Evolutionary conservation across 75 land plant species (phyloP), one percentile per base, ranked within the genome.

Genomic region (Adiantum capillusveneris): DNA sequence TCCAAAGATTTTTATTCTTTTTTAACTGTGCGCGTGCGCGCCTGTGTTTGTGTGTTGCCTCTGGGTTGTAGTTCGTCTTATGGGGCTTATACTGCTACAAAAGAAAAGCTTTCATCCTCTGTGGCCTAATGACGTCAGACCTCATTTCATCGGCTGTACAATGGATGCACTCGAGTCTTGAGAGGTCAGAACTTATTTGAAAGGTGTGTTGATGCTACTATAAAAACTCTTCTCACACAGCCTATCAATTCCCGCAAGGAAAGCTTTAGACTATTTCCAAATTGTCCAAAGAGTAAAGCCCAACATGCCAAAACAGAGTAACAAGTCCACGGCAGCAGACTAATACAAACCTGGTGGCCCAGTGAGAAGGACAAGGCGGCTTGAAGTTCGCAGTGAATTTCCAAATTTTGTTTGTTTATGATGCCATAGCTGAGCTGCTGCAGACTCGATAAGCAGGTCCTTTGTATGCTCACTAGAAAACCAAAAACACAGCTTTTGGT

Each of bases 391-490:
- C 41, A 73, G 44, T 43, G 58, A 73, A 44, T 53, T 46, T 7
- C 76, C 69, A 62, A 24, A 73, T 12, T 61, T 64, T 14, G 63
- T 42, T 31, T 36, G 69, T 5, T 56, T 51, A 51, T 58, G 71
- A 34, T 66, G 76, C 43, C 65, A 18, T 24, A 73, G 48, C 59
- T 73, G 76, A 59, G 71, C 69, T 31, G 63, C 63, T 43, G 65
- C 63, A 53, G 73, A 66, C 42, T 73, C 76, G 34, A 73, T 58
- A 31, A 73, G 56, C 17, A 66, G 27, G 42, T 73, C 65, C 36
- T 65, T 42, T 44, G 76, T 73, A 44, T 57, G 62, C 30, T 56
- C 64, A 58, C 76, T 73, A 57, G 37, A 34, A 34, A 34, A 34
- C 7, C 3, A 9, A 34, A 9, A 34, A 3, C 3, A 5, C 3